These are phyloP conservation scores for Fusarium albosuccineum DNA, from an alignment of 2,329 filamentous ascomycete species.

Conservation along the genomic window DNA sequence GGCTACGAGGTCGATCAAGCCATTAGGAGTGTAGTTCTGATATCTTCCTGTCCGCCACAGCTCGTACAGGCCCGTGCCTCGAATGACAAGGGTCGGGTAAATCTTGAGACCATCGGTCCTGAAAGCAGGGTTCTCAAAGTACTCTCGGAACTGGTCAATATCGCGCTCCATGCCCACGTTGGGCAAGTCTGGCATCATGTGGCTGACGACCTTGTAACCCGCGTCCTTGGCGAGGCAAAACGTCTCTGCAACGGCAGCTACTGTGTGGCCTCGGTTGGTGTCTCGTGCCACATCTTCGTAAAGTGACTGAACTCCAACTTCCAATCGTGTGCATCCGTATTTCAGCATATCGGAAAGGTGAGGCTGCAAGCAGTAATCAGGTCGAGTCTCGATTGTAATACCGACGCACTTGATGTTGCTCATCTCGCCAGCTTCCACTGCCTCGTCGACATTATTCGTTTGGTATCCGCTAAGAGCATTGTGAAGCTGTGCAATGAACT, in stretches of 20 bases:
- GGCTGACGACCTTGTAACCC: constrained; percentile 97
- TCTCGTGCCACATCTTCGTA: constrained; percentile 99
- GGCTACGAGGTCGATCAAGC: constrained; percentile 93
- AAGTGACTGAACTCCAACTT: constrained; percentile 94
- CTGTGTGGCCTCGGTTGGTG: constrained; percentile 96
- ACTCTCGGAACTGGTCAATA: constrained; percentile 95
- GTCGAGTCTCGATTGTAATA: constrained; percentile 97
- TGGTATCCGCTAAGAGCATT: constrained; percentile 98
- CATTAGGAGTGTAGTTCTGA: constrained; percentile 99
- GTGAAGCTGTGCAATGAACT: constrained; percentile 95
- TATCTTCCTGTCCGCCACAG: constrained; percentile 97
- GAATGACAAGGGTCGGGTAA: constrained; percentile 96
- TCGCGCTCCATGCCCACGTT: constrained; percentile 99
- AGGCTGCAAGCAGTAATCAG: constrained; percentile 96
- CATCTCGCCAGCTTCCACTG: constrained; percentile 94
- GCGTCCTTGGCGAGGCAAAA: constrained; percentile 98
- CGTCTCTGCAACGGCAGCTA: constrained; percentile 94
- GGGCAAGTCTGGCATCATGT: constrained; percentile 99
- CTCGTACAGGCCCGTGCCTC: constrained; percentile 96
- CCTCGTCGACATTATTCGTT: constrained; percentile 93
- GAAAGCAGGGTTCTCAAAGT: constrained; percentile 97
- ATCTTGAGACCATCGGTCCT: constrained; percentile 98
- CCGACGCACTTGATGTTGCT: constrained; percentile 98
- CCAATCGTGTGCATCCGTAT: constrained; percentile 96
- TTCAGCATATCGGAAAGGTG: constrained; percentile 95